Evolutionary conservation across 352 stramenopile species (phyloP), one percentile per base, ranked within the genome.

Genomic region (Globisporangium spinosum): DNA sequence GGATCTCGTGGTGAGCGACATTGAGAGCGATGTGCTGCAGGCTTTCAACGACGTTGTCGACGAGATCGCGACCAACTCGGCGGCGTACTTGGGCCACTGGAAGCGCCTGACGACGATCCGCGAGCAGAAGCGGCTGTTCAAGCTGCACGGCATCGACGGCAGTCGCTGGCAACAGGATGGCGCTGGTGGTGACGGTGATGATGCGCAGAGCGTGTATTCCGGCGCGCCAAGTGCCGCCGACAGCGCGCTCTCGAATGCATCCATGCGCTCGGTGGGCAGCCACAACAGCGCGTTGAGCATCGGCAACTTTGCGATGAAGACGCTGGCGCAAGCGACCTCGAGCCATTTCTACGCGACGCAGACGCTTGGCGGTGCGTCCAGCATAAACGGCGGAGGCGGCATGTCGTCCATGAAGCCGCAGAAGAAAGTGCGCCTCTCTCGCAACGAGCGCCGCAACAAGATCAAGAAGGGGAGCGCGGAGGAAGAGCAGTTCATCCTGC

Each of bases 61-160:
- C 17, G 86, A 94, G 27, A 75, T 91, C 29, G 57, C 68, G 35
- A 62, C 66, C 35, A 82, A 79, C 12, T 64, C 83, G 38, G 64
- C 69, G 22, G 64, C 76, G 58, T 94, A 91, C 58, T 43, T 74
- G 10, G 78, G 77, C 61, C 65, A 87, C 62, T 91, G 83, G 78
- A 80, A 75, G 45, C 83, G 86, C 2, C 65, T 91, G 32, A 82
- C 70, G 20, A 85, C 72, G 4, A 85, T 94, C 70, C 82, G 77
- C 53, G 82, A 91, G 64, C 86, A 94, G 67, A 92, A 91, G 70
- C 79, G 81, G 27, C 70, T 94, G 27, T 94, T 92, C 56, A 83
- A 85, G 66, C 70, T 94, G 43, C 84, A 92, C 64, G 86, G 86
- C 22, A 90, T 94, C 45, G 84, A 92, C 58, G 84, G 84, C 17